phyloP scores from a whole-genome alignment of 2,329 filamentous ascomycete genomes.

The Aspergillus ochraceoroseus region DNA sequence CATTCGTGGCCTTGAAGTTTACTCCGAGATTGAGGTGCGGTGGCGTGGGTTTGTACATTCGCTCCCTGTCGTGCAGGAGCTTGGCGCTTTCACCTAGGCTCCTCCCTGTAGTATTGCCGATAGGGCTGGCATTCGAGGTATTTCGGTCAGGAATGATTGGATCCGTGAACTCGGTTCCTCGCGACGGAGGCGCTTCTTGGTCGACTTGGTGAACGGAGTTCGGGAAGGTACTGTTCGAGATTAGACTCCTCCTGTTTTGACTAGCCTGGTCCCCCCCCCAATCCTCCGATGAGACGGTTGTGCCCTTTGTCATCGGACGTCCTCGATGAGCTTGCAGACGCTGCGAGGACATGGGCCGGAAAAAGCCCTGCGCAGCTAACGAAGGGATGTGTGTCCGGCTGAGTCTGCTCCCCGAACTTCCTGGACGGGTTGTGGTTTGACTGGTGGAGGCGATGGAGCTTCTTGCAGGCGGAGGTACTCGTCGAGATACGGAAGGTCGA shows the following conservation, averaged over 20 bases:
- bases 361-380: conserved; percentile 84
- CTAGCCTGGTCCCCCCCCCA: conserved; percentile 43
- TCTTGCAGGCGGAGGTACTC: conserved; percentile 44
- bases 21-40: conserved; percentile 56
- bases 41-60: conserved; percentile 31
- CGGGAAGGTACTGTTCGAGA: conserved; percentile 49
- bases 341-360: conserved; percentile 93
- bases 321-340: conserved; percentile 83
- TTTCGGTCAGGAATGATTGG: conserved; percentile 64
- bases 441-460: conserved; percentile 42
- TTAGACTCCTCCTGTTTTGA: conserved; percentile 56
- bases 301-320: conserved; percentile 41
- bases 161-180: conserved; percentile 76
- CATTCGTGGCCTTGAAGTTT: conserved; percentile 52
- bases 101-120: conserved; percentile 52
- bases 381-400: conserved; percentile 86
- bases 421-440: conserved; percentile 49
- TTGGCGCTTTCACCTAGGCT: conserved; percentile 73
- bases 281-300: conserved; percentile 40
- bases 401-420: conserved; percentile 58
- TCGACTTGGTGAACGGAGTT: conserved; percentile 40
- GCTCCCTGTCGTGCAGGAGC: conserved; percentile 60
- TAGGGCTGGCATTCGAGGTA: conserved; percentile 71
- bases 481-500: conserved; percentile 55
- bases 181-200: conserved; percentile 61